phyloP scores from a whole-genome alignment of 2,329 filamentous ascomycete species.

The Neopestalotiopsis rosae region DNA sequence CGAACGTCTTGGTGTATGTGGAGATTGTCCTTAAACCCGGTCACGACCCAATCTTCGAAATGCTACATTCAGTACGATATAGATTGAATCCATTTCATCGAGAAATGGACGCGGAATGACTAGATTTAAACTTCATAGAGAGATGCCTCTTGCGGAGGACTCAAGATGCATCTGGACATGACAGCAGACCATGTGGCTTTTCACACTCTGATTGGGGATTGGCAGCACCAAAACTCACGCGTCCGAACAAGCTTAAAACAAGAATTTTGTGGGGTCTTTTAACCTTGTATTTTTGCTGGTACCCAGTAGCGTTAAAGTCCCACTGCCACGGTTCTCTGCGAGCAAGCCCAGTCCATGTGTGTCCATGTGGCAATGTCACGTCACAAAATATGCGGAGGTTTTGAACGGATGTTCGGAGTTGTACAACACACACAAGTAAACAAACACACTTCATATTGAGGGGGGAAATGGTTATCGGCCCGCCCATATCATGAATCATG shows the following conservation, averaged over 20 bases:
- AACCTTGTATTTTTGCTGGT: neutral
- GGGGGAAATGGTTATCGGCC: too few relatives aligned
- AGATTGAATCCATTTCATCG: neutral
- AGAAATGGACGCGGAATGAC: neutral
- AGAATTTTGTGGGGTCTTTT: conserved; percentile 2
- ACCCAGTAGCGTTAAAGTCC: neutral
- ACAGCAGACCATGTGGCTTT: neutral
- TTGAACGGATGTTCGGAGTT: too few relatives aligned
- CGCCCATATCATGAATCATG: too few relatives aligned
- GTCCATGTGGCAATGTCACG: too few relatives aligned
- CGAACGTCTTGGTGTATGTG: neutral
- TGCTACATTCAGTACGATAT: neutral
- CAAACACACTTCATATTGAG: too few relatives aligned
- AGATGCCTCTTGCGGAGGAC: neutral
- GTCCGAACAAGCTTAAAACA: conserved; percentile 16
- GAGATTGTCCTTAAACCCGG: conserved; percentile 2
- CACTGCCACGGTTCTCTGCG: neutral
- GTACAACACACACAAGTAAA: too few relatives aligned
- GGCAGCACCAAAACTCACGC: neutral
- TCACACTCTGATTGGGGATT: neutral
- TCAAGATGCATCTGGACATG: neutral
- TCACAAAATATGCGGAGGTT: too few relatives aligned
- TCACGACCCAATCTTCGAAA: neutral
- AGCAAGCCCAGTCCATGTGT: too few relatives aligned
- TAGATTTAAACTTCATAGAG: neutral